These are phyloP conservation scores for Schizonepeta tenuifolia DNA, from an alignment of 257 asterid genomes.

Conservation along the genomic window DNA sequence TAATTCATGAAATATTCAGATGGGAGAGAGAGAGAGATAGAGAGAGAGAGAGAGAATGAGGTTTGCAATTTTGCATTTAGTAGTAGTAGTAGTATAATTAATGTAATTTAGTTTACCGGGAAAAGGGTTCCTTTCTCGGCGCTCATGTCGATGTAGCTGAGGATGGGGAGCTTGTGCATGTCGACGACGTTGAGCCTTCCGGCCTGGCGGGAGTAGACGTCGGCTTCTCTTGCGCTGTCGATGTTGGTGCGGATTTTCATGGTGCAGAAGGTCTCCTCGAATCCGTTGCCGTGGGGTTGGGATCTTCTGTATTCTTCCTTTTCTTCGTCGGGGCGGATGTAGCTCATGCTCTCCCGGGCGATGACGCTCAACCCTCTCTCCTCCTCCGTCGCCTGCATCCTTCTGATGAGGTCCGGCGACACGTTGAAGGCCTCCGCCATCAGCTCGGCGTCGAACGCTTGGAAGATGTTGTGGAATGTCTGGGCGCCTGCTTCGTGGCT, in stretches of 20 bases:
- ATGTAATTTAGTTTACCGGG: conserved; percentile 30
- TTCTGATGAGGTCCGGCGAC: conserved; percentile 41
- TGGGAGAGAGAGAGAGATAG: too few relatives aligned
- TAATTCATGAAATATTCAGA: too few relatives aligned
- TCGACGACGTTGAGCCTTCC: conserved; percentile 64
- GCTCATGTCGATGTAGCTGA: conserved; percentile 66
- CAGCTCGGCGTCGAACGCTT: conserved; percentile 47
- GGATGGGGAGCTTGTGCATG: conserved; percentile 62
- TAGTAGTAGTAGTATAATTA: too few relatives aligned
- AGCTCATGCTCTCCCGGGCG: conserved; percentile 43
- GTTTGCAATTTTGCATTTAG: too few relatives aligned
- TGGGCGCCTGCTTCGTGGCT: not conserved
- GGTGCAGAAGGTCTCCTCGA: conserved; percentile 60
- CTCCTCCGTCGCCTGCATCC: conserved; percentile 43
- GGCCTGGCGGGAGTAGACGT: conserved; percentile 61
- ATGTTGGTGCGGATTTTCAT: conserved; percentile 53
- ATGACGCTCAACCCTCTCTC: conserved; percentile 63
- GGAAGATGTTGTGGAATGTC: conserved; percentile 54
- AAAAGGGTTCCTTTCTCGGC: conserved; percentile 60
- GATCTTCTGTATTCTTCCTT: not conserved
- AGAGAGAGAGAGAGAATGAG: too few relatives aligned
- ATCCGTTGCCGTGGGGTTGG: conserved; percentile 34
- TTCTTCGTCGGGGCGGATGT: conserved; percentile 54
- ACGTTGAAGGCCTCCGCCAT: conserved; percentile 67
- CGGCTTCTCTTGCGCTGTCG: conserved; percentile 50